Base-by-base conservation (phyloP, 768 basidiomycete genomes). In the Lepiota venenata region DNA sequence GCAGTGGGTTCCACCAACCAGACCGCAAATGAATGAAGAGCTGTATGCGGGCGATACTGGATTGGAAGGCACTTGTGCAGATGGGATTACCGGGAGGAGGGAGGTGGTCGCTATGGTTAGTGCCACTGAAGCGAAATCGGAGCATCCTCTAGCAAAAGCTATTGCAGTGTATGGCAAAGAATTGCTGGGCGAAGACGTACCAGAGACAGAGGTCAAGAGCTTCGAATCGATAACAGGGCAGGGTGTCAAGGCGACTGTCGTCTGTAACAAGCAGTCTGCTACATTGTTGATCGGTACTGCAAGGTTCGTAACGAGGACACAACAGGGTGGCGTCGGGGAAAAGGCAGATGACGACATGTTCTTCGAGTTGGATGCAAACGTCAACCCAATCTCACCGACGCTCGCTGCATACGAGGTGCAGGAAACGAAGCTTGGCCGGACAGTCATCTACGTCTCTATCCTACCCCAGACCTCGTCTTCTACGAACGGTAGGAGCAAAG, bases 91-190 rank as follows among this genome's bases (percentile, higher is more conserved):
- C 0, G 72, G 70, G 2, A 74, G 84, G 21, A 76, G 75, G 32
- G 75, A 81, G 15, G 74, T 94, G 21, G 71, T 98, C 12, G 81
- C 92, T 2, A 85, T 97, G 79, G 76, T 98, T 36, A 81, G 88
- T 22, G 87, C 87, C 1, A 87, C 93, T 0, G 96, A 99, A 68
- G 87, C 89, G 9, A 84, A 85, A 56, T 98, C 95, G 0, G 97
- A 98, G 67, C 97, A 99, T 64, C 97, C 97, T 2, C 83, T 99
- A 18, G 97, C 96, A 9, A 90, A 91, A 64, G 95, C 97, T 12
- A 86, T 98, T 45, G 91, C 95, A 4, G 71, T 80, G 0, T 88
- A 93, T 65, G 91, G 93, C 27, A 88, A 82, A 64, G 82, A 85
- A 25, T 61, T 83, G 0, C 67, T 93, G 10, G 70, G 73, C 12